A percentile compares a stretch with the other conserved stretches of the same genome.
Evolutionary conservation across 768 basidiomycete genomes (phyloP).

Genomic region (Daedalea quercina): DNA sequence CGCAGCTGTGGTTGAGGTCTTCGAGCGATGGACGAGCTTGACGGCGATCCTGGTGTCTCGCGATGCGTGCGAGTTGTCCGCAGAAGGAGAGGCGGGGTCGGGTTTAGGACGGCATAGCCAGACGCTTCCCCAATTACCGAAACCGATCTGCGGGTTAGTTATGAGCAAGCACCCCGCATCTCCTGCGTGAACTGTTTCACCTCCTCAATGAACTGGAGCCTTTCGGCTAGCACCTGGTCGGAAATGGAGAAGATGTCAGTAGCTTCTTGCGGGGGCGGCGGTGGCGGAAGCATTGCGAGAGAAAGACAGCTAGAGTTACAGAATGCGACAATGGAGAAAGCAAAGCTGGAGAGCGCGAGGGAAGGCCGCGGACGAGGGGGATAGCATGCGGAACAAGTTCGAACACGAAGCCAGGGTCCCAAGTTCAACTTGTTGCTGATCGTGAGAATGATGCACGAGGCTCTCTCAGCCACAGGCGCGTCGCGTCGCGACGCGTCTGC

Average conservation of each 20-base stretch:
- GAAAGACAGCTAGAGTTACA: slow-evolving; percentile 12
- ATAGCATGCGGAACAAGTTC: not conserved
- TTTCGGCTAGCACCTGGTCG: slow-evolving; percentile 64
- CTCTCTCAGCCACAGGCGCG: slow-evolving; percentile 12
- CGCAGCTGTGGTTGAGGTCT: slow-evolving; percentile 78
- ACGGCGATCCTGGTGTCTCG: slow-evolving; percentile 65
- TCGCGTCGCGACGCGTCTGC: slow-evolving; percentile 3
- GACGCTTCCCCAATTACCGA: slow-evolving; percentile 90
- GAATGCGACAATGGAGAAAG: slow-evolving; percentile 3
- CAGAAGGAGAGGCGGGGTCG: slow-evolving; percentile 24
- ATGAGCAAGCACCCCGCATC: slow-evolving; percentile 2
- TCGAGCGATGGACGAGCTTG: slow-evolving; percentile 85
- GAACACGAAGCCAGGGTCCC: slow-evolving; percentile 3
- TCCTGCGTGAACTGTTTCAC: slow-evolving; percentile 26
- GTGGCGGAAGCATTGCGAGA: slow-evolving; percentile 19
- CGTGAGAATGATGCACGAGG: slow-evolving; percentile 8
- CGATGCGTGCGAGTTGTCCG: slow-evolving; percentile 32
- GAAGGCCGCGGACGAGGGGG: not conserved
- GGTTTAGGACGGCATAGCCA: slow-evolving; percentile 71
- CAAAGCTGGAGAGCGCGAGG: not conserved
- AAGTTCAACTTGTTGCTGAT: slow-evolving; percentile 14
- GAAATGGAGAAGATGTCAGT: slow-evolving; percentile 71
- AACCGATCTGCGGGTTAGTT: slow-evolving; percentile 56
- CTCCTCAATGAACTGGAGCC: slow-evolving; percentile 71
- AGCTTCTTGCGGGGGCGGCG: slow-evolving; percentile 25